Base-by-base conservation (phyloP, 768 basidiomycete genomes). In the Tylopilus sp. region DNA sequence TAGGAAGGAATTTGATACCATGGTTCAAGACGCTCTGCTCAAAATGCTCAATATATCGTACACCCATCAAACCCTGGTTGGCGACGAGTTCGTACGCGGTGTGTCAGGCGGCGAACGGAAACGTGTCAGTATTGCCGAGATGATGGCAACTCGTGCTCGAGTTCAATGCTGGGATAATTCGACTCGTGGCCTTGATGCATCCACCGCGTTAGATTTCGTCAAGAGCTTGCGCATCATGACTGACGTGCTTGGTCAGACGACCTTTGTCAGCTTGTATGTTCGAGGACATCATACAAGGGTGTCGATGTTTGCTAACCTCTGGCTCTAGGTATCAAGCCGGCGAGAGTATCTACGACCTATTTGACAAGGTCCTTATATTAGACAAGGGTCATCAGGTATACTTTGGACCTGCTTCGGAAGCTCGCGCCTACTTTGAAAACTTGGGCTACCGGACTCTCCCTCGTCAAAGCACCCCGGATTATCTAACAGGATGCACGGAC, bases 291-390 rank as follows among this genome's bases (percentile, higher is more conserved):
- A 13, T 18, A 4, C 31, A 9, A 21, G 10, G 13, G 15, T 20
- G 26, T 45, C 13, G 13, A 13, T 20, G 26, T 45, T 15, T 30
- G 44, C 35, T 65, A 6, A 51, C 55, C 15, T 15, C 17, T 30
- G 3, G 11, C 17, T 38, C 25, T 38, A 80, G 80, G 35, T 89
- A 90, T 60, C 88, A 94, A 66, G 91, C 90, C 6, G 85, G 89
- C 53, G 89, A 93, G 67, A 80, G 73, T 12, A 86, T 88, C 53
- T 86, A 86, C 52, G 75, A 82, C 0, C 60, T 86, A 3, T 95
- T 95, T 63, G 92, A 95, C 73, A 93, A 93, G 67, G 89, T 95
- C 30, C 74, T 91, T 59, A 80, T 95, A 26, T 76, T 97, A 55
- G 81, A 88, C 68, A 74, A 87, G 58, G 90, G 92, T 10, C 86